Base-by-base conservation (phyloP, 1,139 yeast genomes). In the Pichia sp. region DNA sequence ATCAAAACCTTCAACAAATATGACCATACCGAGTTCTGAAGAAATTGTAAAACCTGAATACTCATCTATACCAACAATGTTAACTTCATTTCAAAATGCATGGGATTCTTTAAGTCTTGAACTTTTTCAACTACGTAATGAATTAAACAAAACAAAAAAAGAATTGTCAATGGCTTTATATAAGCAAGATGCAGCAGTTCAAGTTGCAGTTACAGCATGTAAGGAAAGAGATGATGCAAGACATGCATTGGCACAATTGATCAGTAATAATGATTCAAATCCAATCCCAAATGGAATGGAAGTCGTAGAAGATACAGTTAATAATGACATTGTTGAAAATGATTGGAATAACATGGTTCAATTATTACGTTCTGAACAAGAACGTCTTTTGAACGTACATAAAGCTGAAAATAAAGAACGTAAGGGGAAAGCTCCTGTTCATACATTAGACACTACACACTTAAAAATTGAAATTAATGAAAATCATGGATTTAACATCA, bases 91-190 rank as follows among this genome's bases (percentile, higher is more conserved):
- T 50, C 96, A 88, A 59, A 78, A 79, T 45, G 96, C 89, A 58
- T 89, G 95, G 89, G 96, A 91, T 57, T 76, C 96, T 0, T 61
- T 85, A 45, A 87, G 93, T 28, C 65, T 89, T 42, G 97, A 91
- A 57, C 70, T 83, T 34, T 88, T 85, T 56, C 73, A 80, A 25
- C 64, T 89, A 47, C 70, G 93, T 48, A 84, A 84, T 57, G 89
- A 82, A 52, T 67, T 89, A 37, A 74, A 70, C 38, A 66, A 68
- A 27, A 72, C 91, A 2, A 72, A 83, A 47, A 77, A 82, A 53
- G 93, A 87, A 54, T 63, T 89, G 43, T 80, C 93, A 32, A 64
- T 83, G 5, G 81, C 95, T 0, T 64, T 88, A 31, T 88, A 87
- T 55, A 84, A 80, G 51, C 84, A 83, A 50, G 97, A 89, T 59